These are phyloP conservation scores for Penicillium malachiteum DNA, from an alignment of 495 filamentous ascomycete species.

Conservation along the genomic window DNA sequence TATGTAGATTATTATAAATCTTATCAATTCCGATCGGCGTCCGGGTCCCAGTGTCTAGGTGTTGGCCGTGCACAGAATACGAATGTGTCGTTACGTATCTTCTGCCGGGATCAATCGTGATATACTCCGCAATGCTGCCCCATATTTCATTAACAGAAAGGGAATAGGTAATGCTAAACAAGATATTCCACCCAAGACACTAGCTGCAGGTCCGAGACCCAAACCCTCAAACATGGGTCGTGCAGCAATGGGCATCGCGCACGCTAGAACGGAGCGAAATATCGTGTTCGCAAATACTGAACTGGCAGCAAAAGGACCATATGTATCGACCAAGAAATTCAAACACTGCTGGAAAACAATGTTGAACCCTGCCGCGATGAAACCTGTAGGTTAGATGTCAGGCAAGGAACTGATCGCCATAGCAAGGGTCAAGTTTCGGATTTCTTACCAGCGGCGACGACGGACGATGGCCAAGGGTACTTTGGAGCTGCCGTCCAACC, in stretches of 20 bases:
- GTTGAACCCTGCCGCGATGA: constrained; percentile 35
- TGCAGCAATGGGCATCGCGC: constrained; percentile 33
- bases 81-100: not conserved
- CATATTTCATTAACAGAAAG: constrained; percentile 36
- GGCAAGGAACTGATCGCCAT: not conserved
- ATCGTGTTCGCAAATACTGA: constrained; percentile 38
- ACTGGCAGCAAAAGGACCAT: constrained; percentile 33
- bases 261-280: constrained; percentile 35
- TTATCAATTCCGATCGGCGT: too few relatives aligned
- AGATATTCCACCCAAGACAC: constrained; percentile 35
- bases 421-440: not conserved
- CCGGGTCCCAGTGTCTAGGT: not conserved
- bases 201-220: constrained; percentile 33
- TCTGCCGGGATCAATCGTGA: not conserved
- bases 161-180: constrained; percentile 31
- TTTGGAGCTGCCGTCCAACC: constrained; percentile 36
- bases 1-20: too few relatives aligned
- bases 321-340: constrained; percentile 42
- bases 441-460: constrained; percentile 10
- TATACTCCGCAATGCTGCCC: not conserved
- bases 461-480: constrained; percentile 23
- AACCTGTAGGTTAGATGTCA: not conserved
- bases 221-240: constrained; percentile 34
- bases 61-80: not conserved
- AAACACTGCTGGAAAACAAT: constrained; percentile 38